Percentiles rank a stretch among this genome's conserved stretches.
Conservation (phyloP, 106 monocot species). For the Narthecium ossifragum region DNA sequence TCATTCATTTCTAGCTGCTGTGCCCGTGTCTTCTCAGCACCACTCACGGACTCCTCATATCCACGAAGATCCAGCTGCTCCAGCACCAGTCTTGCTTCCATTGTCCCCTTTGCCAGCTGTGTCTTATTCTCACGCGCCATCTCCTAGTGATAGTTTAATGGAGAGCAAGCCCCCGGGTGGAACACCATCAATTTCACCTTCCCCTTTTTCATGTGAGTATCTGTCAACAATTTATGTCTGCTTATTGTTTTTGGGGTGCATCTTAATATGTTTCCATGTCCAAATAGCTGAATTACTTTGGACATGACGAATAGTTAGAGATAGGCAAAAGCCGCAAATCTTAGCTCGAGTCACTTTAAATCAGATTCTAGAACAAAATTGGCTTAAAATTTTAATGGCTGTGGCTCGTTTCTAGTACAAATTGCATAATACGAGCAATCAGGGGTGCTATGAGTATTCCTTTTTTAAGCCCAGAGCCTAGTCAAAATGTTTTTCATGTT, state of each 20-base stretch:
- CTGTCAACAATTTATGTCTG: neutral
- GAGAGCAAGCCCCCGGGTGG: constrained; percentile 20
- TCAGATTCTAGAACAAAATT: too few relatives aligned
- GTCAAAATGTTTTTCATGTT: too few relatives aligned
- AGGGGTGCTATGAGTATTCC: too few relatives aligned
- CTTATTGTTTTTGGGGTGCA: neutral
- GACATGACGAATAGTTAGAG: too few relatives aligned
- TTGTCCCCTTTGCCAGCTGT: constrained; percentile 44
- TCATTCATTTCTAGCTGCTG: neutral
- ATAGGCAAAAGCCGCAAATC: too few relatives aligned
- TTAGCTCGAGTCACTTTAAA: too few relatives aligned
- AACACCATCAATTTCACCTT: constrained; percentile 26
- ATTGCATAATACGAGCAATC: too few relatives aligned
- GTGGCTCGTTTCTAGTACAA: too few relatives aligned
- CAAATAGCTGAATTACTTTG: too few relatives aligned
- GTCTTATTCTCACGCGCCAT: constrained; percentile 46
- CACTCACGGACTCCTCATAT: constrained; percentile 10
- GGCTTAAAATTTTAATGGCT: too few relatives aligned
- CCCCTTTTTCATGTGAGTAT: constrained; percentile 66
- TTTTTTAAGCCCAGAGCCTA: too few relatives aligned
- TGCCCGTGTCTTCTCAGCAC: constrained; percentile 19
- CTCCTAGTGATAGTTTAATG: constrained; percentile 47
- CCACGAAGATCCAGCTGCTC: constrained; percentile 22
- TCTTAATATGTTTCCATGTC: too few relatives aligned
- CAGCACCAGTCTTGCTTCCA: constrained; percentile 12